Conservation (phyloP, 2,329 filamentous ascomycete species). For the Mycosphaerella arachidis region DNA sequence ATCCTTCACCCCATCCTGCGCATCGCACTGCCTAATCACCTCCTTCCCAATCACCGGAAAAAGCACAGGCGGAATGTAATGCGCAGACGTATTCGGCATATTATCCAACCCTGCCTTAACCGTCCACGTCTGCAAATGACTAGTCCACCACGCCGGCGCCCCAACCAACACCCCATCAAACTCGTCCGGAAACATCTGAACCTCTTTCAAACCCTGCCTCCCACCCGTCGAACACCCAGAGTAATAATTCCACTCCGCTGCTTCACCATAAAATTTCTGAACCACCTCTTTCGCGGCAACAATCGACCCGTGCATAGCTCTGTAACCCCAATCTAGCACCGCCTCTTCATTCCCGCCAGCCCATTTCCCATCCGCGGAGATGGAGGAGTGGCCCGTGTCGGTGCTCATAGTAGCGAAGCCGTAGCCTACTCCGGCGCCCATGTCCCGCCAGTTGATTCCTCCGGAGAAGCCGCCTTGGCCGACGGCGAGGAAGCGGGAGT, state of each 20-base stretch:
- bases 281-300: slow-evolving; percentile 47
- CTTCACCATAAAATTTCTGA: slow-evolving; percentile 45
- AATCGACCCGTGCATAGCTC: slow-evolving; percentile 48
- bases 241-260: slow-evolving; percentile 49
- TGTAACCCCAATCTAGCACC: slow-evolving; percentile 38
- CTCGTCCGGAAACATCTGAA: slow-evolving; percentile 52
- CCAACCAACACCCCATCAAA: slow-evolving; percentile 56
- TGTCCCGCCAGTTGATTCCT: slow-evolving; percentile 47
- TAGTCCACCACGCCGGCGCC: slow-evolving; percentile 50
- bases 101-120: slow-evolving; percentile 47
- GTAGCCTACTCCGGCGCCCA: slow-evolving; percentile 40
- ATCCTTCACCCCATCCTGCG: slow-evolving; percentile 47
- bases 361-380: slow-evolving; percentile 34
- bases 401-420: slow-evolving; percentile 44
- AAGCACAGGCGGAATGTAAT: slow-evolving; percentile 42
- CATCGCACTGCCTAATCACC: slow-evolving; percentile 50
- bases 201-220: slow-evolving; percentile 52
- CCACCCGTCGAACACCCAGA: slow-evolving; percentile 58
- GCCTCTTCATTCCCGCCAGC: slow-evolving; percentile 35
- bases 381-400: slow-evolving; percentile 44
- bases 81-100: slow-evolving; percentile 41
- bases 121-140: slow-evolving; percentile 44
- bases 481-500: slow-evolving; percentile 35
- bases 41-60: slow-evolving; percentile 45
- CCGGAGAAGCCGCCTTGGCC: slow-evolving; percentile 47